Evolutionary conservation across 768 basidiomycete genomes (phyloP).

Genomic region (Scleroderma citrinum): DNA sequence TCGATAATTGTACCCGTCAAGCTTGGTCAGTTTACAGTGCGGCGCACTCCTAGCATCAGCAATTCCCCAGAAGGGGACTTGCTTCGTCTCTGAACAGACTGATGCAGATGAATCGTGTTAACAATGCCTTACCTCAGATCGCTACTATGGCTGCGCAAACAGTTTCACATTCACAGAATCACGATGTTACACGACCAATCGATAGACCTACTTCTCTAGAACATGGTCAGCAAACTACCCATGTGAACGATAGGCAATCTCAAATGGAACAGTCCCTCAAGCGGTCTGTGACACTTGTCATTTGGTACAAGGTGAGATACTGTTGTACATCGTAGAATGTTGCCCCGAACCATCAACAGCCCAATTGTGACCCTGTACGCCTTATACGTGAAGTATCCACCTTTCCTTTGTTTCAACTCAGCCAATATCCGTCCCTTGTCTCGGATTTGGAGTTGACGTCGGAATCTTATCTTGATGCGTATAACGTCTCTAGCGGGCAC

Average conservation of each 20-base stretch:
- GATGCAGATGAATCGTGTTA: conserved; percentile 26
- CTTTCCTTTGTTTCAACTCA: conserved; percentile 61
- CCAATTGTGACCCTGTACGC: conserved; percentile 49
- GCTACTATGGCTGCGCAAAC: conserved; percentile 2
- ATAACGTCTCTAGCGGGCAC: conserved; percentile 44
- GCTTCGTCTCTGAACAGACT: no score
- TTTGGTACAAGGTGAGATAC: conserved; percentile 58
- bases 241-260: conserved; percentile 19
- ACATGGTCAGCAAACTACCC: not conserved
- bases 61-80: no score
- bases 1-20: no score
- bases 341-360: conserved; percentile 29
- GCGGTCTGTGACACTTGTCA: conserved; percentile 57
- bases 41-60: no score
- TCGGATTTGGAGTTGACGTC: conserved; percentile 48
- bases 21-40: no score
- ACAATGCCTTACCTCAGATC: conserved; percentile 10
- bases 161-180: conserved; percentile 7
- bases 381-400: conserved; percentile 53
- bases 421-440: conserved; percentile 45
- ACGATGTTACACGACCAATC: not conserved
- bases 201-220: conserved; percentile 11
- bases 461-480: conserved; percentile 56
- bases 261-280: conserved; percentile 35
- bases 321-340: not conserved